Conservation (phyloP, 1,139 yeast species). For the Eremothecium gossypii region DNA sequence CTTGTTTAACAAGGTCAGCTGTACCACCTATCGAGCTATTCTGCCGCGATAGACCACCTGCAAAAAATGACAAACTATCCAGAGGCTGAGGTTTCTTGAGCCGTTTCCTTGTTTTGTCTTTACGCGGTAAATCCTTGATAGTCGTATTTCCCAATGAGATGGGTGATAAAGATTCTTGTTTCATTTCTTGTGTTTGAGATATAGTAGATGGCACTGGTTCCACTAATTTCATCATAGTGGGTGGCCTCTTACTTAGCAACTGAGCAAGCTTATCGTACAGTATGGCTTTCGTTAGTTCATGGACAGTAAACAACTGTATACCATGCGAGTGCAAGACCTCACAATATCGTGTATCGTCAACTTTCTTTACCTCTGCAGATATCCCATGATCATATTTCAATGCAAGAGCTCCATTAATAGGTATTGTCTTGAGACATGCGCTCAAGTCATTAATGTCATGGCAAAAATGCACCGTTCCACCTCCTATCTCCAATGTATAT, state of each 20-base stretch:
- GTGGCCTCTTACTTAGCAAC: background rate
- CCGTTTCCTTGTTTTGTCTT: constrained; percentile 13
- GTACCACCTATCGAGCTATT: background rate
- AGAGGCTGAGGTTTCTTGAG: constrained; percentile 25
- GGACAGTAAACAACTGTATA: constrained; percentile 5
- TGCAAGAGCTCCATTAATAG: background rate
- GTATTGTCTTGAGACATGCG: background rate
- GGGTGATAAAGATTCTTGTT: too few relatives aligned
- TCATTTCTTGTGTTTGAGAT: too few relatives aligned
- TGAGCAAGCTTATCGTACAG: constrained; percentile 1
- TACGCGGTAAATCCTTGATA: constrained; percentile 1
- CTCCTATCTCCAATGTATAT: constrained; percentile 11
- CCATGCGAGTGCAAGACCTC: constrained; percentile 1
- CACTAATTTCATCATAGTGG: background rate
- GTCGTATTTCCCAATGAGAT: background rate
- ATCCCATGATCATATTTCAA: background rate
- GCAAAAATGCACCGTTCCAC: constrained; percentile 7
- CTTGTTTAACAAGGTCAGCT: too few relatives aligned
- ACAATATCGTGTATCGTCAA: background rate
- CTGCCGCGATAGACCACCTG: constrained; percentile 29
- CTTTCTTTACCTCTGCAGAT: too few relatives aligned
- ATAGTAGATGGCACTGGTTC: too few relatives aligned
- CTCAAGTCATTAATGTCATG: constrained; percentile 4
- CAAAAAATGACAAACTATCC: constrained; percentile 31
- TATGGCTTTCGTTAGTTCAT: constrained; percentile 7